Evolutionary conservation across 805 yeast genomes (phyloP), one percentile per base, ranked within the genome.

Genomic region (Metschnikowia dekortorum): DNA sequence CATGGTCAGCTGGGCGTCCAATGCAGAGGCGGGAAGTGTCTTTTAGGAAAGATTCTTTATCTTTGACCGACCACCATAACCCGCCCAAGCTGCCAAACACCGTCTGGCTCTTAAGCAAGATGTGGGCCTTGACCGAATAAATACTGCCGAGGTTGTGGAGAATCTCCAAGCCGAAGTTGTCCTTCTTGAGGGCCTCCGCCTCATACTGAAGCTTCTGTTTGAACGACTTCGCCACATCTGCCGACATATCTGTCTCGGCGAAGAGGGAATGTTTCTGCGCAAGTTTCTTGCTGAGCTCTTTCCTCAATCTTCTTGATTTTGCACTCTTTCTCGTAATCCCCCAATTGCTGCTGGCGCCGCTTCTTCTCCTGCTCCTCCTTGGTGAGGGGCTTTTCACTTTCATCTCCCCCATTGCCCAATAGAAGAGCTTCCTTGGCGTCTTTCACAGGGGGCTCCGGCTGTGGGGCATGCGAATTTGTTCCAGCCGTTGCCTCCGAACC

Each of bases 141-240:
- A 84, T 80, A 47, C 80, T 76, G 26, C 94, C 95, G 48, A 87
- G 79, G 0, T 88, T 78, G 58, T 87, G 94, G 44, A 88, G 75
- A 35, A 87, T 85, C 61, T 87, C 90, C 32, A 86, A 67, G n/a
- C 95, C 95, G 67, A 87, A 87, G 22, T 91, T 85, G 65, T 87
- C 94, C 82, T 85, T 80, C 59, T 86, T 87, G 55, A 87, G 73
- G 29, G 83, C 73, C 62, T 91, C 94, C 13, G 96, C 96, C 66
- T 94, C 98, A 60, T 84, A 82, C 53, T 75, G 76, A 57, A 87
- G 77, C 64, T 87, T 85, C 49, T 74, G 75, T 52, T 76, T 70
- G 65, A 89, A 92, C 22, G 76, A 67, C 35, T 61, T 63, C 8
- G 67, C 70, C n/a, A 70, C 69, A 53, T 79, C 75, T 8, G 65